Percentiles rank a stretch among this genome's conserved stretches.
phyloP scores from a whole-genome alignment of 805 yeast genomes.

The Candida chauliodis region DNA sequence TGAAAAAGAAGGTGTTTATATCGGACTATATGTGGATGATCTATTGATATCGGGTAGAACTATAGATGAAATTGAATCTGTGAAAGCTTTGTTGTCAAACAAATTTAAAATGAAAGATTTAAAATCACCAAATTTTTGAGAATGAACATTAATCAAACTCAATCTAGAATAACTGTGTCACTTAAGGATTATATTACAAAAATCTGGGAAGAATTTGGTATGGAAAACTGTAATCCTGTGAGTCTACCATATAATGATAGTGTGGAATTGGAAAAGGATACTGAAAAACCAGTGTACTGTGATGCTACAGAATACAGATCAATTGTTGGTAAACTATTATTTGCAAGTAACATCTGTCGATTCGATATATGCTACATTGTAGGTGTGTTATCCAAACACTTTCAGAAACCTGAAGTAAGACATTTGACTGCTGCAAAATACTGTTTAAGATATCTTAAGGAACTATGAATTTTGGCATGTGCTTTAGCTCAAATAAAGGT shows the following conservation, averaged over 20 bases:
- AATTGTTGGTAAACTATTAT: not conserved
- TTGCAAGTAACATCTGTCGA: not conserved
- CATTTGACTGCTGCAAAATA: no score
- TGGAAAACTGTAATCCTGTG: constrained; percentile 1
- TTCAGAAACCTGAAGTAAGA: no score
- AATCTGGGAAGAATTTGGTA: not conserved
- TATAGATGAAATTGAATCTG: not conserved
- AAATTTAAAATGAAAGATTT: constrained; percentile 1
- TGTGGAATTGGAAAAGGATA: not conserved
- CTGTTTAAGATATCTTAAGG: not conserved
- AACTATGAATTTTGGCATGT: not conserved
- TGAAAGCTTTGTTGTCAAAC: not conserved
- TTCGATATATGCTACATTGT: no score
- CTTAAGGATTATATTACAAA: not conserved
- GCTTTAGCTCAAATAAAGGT: not conserved
- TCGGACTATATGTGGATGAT: constrained; percentile 2
- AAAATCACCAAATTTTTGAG: not conserved
- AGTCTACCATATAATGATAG: not conserved
- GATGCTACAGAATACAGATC: constrained; percentile 1
- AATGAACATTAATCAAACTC: not conserved
- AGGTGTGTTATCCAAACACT: no score
- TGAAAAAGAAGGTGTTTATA: not conserved
- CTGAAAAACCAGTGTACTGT: not conserved
- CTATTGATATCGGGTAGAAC: not conserved
- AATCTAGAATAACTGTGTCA: not conserved